Evolutionary conservation across 106 monocot genomes (phyloP).

Genomic region (Dactylorhiza incarnata): DNA sequence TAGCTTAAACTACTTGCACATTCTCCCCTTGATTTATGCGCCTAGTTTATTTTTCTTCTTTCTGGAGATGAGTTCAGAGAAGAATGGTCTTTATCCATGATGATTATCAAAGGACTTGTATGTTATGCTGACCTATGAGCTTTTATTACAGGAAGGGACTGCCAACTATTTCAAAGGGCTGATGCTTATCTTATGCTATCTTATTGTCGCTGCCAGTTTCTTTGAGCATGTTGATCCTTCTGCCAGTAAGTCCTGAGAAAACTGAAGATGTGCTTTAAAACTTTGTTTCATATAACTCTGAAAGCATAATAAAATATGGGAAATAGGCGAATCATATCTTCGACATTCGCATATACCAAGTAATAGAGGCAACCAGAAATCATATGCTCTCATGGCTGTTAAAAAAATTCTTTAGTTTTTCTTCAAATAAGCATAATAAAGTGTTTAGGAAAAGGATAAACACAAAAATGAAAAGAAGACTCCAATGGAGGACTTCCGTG

Average conservation of each 20-base stretch:
- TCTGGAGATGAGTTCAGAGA: neutral
- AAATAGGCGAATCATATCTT: neutral
- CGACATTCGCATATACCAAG: neutral
- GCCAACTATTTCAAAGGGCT: constrained; percentile 59
- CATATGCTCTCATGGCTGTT: neutral
- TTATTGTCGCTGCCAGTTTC: constrained; percentile 64
- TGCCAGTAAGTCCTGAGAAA: constrained; percentile 1
- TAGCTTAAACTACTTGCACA: neutral
- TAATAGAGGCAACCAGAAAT: neutral
- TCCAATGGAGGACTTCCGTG: no score
- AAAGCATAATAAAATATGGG: neutral
- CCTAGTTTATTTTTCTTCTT: neutral
- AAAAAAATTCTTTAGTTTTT: no score
- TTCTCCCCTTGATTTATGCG: neutral
- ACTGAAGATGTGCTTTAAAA: neutral
- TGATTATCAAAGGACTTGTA: neutral
- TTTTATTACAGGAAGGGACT: constrained; percentile 45
- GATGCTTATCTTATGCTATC: constrained; percentile 57
- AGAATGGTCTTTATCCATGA: neutral
- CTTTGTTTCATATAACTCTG: neutral
- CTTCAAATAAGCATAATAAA: no score
- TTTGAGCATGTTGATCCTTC: constrained; percentile 48
- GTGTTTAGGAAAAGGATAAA: no score
- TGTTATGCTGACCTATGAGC: neutral
- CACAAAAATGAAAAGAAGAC: no score